Evolutionary conservation across 768 basidiomycete genomes (phyloP), one percentile per base, ranked within the genome.

Genomic region (Coprinopsis strossmayeri): DNA sequence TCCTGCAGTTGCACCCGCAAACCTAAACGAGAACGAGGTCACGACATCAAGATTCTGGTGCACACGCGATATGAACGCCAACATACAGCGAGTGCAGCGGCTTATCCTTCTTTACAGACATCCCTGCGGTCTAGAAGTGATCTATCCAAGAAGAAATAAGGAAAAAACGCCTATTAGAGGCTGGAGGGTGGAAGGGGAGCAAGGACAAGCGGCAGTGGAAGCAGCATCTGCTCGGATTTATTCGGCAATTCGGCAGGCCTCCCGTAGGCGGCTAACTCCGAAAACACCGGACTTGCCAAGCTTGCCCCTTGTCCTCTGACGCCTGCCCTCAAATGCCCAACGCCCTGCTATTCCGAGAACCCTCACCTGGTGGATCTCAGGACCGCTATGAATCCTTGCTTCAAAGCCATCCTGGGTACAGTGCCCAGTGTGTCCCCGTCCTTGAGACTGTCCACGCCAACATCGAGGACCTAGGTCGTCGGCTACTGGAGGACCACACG

Each of bases 1-100:
- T 13, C 96, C 95, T 21, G 96, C 95, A 0, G 86, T 88, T 13
- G 91, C 78, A 7, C 96, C 96, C 1, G 95, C 95, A 50, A 92
- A 69, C 53, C 76, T 78, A 39, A 1, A 42, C 9, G 7, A 32
- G 30, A 32, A 32, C 9, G 34, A 17, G 2, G 12, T 35, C n/a
- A 34, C 42, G 18, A 32, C 26, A 26, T 41, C 25, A 27, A 24
- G 41, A 34, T 3, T 24, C 18, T 2, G 25, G 13, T 24, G 5
- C 11, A 34, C 11, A 46, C 23, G 7, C 15, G 30, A 32, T 7
- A 7, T 7, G 15, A 32, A 32, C 30, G 15, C 30, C 49, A 25
- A 52, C 68, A 53, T 63, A 77, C 69, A 97, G 67, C 12, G 95
- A 90, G 57, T 91, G 90, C 5, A 84, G 30, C 0, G 92, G 87